Evolutionary conservation across 371 early-diverging fungal genomes (phyloP), one percentile per base, ranked within the genome.

Genomic region (Mortierella sp.): DNA sequence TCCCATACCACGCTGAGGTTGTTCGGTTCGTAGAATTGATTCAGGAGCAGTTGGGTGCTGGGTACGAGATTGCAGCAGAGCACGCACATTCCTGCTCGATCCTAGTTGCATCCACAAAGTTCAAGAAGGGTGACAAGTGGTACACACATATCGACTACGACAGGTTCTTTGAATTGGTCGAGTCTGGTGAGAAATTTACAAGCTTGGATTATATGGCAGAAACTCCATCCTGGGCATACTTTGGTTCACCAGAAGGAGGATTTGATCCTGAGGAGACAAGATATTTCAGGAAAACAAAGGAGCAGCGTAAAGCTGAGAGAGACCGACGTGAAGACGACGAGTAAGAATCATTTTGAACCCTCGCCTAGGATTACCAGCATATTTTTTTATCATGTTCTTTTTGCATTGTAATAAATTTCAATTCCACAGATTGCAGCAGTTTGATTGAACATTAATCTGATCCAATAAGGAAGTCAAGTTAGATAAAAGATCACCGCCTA

Each of bases 81-180:
- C 95, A 94, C 72, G 90, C 89, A 13, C 95, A 95, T 67, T 90
- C 92, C 3, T 92, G 92, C 72, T 92, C 90, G 8, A 87, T 95
- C 56, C 83, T 95, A 55, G 89, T 95, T 62, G 92, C 94, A 6
- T 85, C 89, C 53, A 88, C 86, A 35, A 84, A 87, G 57, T 95
- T 91, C 84, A 90, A 89, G 83, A 87, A 89, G 60, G 84, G 93
- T 53, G 90, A 90, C 63, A 87, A 84, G 65, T 95, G 95, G 95
- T 79, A 90, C 63, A 95, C 95, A 1, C 93, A 93, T 85, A 95
- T 95, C 65, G 94, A 95, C 77, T 95, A 93, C 79, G 83, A 85
- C 32, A 87, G 86, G 74, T 95, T 94, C 86, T 90, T 91, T 83
- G 88, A 89, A 32, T 74, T 94, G 54, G 88, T 89, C 40, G 83